Conservation (phyloP, 306 rosid species). For the Heteromeles arbutifolia region DNA sequence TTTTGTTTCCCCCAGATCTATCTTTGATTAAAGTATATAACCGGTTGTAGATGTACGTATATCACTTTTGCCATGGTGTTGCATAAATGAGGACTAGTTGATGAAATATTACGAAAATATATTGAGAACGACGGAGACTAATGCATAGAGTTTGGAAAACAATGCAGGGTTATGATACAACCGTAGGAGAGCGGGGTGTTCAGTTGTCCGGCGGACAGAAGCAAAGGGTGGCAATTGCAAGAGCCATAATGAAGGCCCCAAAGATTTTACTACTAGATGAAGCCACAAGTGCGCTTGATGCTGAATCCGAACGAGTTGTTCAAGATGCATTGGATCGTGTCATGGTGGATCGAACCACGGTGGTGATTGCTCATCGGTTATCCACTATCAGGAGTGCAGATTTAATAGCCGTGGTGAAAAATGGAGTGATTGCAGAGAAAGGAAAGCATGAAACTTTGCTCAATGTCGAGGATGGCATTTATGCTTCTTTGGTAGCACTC, state of each 20-base stretch:
- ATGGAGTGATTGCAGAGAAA: conserved; percentile 46
- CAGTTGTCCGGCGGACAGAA: conserved; percentile 64
- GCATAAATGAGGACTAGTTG: not conserved
- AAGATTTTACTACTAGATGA: conserved; percentile 55
- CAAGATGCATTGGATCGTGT: conserved; percentile 63
- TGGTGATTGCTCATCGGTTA: conserved; percentile 62
- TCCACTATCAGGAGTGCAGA: conserved; percentile 60
- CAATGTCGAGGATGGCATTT: conserved; percentile 16
- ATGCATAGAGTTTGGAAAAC: not conserved
- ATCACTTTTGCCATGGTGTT: too few relatives aligned
- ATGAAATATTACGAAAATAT: not conserved
- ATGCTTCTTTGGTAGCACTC: conserved; percentile 25
- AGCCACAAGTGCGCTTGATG: conserved; percentile 78
- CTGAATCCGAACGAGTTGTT: conserved; percentile 63
- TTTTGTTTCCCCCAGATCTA: too few relatives aligned
- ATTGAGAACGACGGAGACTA: not conserved
- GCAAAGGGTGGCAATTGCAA: conserved; percentile 63
- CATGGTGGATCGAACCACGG: conserved; percentile 54
- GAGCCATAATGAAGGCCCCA: conserved; percentile 60
- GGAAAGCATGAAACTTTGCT: conserved; percentile 27
- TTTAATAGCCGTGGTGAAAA: conserved; percentile 49
- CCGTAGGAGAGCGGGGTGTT: conserved; percentile 53
- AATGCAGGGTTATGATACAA: conserved; percentile 54
- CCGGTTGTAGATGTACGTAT: conserved; percentile 43
- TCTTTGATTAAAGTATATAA: conserved; percentile 11